Base-by-base conservation (phyloP, 306 rosid species). In the Acacia acuminata region DNA sequence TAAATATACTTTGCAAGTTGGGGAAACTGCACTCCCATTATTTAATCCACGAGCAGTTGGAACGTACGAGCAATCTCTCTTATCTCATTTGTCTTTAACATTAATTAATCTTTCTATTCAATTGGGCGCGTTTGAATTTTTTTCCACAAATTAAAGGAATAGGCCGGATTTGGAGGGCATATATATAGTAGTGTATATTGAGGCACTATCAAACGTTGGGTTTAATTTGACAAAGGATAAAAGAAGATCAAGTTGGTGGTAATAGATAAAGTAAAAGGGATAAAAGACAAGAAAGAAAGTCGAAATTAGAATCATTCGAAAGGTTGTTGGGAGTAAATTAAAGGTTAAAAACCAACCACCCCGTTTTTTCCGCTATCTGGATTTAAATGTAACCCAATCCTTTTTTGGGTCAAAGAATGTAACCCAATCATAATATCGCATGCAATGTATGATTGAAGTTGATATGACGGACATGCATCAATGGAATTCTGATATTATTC, bases 241-340 rank as follows among this genome's bases (percentile, higher is more conserved):
- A 48, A 71, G 53, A 14, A 48, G 44, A 72, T 50, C n/a, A 65
- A 83, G 83, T 73, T 53, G 71, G 71, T 45, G 71, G 69, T 56
- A 68, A 38, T 10, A 43, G 77, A 24, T 10, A 25, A 25, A 61
- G 7, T 34, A 12, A n/a, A 61, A 61, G 4, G 64, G 27, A 22
- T n/a, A 58, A 22, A 73, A 61, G 82, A 71, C 68, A 76, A 71
- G 38, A 69, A 61, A 38, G 32, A 72, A 72, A 78, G 83, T 83
- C 56, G 8, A 60, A 60, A 60, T 51, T 19, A 15, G 65, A 79
- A 83, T 73, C 48, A 73, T 83, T 13, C 3, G 12, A 83, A 77
- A 40, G 63, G 76, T 64, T 51, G 79, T 5, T 50, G 32, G 10
- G 69, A 40, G 40, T 30, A 81, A 50, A 64, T 64, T 74, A 50